Base-by-base conservation (phyloP, 257 asterid genomes). In the Fraxinus anomala region DNA sequence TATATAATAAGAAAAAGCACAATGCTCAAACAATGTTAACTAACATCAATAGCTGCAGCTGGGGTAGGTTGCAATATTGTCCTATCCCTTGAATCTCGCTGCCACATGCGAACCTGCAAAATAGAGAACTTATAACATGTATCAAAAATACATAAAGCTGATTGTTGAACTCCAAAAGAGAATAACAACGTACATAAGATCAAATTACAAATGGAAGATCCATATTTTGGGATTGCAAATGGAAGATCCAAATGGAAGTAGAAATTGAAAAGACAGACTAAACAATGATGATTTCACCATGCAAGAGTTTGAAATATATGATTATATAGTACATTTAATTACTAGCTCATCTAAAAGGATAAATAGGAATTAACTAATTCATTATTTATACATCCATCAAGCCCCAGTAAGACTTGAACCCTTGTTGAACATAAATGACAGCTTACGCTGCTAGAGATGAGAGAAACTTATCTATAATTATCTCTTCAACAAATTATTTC, bases 21-120 rank as follows among this genome's bases (percentile, higher is more conserved):
- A 63, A 59, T 76, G 70, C 74, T 34, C 31, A 73, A 80, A 77
- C 61, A 47, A 63, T 70, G 85, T 30, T 70, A 80, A 87, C 97
- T 81, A 49, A 94, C 99, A 89, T 96, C 99, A 80, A 96, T 89
- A 73, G 96, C 97, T 37, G 99, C 99, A n/a, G 96, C 99, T 13
- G 96, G 98, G 76, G 85, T 89, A 74, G 99, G 96, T 81, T 96
- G 99, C 89, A 96, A 82, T 59, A 90, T 86, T 81, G 99, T 93
- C 90, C 97, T 87, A 81, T 93, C 96, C 88, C 91, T 87, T 70
- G 99, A 88, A 82, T 92, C 97, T 61, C 92, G 89, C 87, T 96
- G 99, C 89, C 92, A 93, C 98, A 96, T 96, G 79, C 97, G 97
- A 83, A 86, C 84, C 97, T 94, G 91, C 85, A 79, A 76, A 81